Base-by-base conservation (phyloP, 257 asterid genomes). In the Datura wrightii region DNA sequence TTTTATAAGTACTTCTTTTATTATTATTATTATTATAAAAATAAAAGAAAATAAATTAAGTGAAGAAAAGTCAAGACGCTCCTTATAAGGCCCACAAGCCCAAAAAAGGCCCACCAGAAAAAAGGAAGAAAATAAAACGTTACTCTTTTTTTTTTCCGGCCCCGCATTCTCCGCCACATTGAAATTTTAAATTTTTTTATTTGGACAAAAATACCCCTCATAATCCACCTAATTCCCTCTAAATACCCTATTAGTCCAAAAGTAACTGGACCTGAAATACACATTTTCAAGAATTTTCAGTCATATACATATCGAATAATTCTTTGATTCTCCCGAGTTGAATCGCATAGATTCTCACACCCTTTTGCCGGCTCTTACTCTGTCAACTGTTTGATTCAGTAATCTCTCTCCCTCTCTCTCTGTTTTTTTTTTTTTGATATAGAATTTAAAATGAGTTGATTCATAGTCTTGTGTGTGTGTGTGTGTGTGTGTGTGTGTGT, bases 101-200 rank as follows among this genome's bases (percentile, higher is more conserved):
- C 50, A 4, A 83, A 72, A 8, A 60, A 10, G 31, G 70, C 41
- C 70, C 80, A 46, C 55, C 59, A 39, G 65, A 37, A 13, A 56
- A 54, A 74, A 46, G n/a, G 86, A 63, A 69, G 62, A 37, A 37
- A 66, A 86, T 14, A 8, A 56, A 58, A 88, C 93, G 92, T 92
- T 89, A 89, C 92, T 62, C 31, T 24, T 24, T 24, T 24, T 24
- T 24, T 24, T 87, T 71, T 83, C 8, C 19, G 15, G 44, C 16
- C 80, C 78, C 87, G 88, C 83, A 41, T 15, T 67, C 52, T 82
- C 86, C 94, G 96, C 94, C 91, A 92, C 94, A 86, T 89, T 84
- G 71, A 89, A 85, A 87, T 83, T 94, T 91, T 84, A 82, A 94
- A 91, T 86, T 58, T 37, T 79, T 84, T 50, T 8, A n/a, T 71